phyloP scores from a whole-genome alignment of 768 basidiomycete genomes.

The Leccinum ochraceum region DNA sequence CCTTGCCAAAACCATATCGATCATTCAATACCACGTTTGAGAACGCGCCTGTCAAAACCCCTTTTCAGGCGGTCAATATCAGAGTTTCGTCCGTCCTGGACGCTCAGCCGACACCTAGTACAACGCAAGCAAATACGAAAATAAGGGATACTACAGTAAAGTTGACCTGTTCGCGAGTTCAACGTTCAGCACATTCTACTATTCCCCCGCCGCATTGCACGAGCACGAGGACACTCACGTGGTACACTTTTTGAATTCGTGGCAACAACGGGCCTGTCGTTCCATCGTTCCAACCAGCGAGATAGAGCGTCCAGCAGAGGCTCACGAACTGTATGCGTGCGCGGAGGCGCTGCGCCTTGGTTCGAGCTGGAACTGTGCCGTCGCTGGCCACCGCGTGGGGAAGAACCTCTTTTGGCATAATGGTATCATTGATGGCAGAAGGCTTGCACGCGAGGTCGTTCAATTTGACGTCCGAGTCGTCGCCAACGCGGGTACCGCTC shows the following conservation, averaged over 20 bases:
- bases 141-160: slow-evolving; percentile 43
- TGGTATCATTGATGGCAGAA: background rate
- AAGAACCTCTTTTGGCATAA: background rate
- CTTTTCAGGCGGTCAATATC: slow-evolving; percentile 16
- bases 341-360: slow-evolving; percentile 23
- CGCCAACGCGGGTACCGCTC: background rate
- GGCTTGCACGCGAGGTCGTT: slow-evolving; percentile 5
- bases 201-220: background rate
- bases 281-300: slow-evolving; percentile 42
- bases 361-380: slow-evolving; percentile 4
- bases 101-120: slow-evolving; percentile 18
- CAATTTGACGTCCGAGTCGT: slow-evolving; percentile 7
- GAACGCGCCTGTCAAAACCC: slow-evolving; percentile 37
- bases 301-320: slow-evolving; percentile 37
- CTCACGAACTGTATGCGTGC: slow-evolving; percentile 34
- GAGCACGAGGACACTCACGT: slow-evolving; percentile 23
- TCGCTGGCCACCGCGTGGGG: background rate
- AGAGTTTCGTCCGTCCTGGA: background rate
- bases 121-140: slow-evolving; percentile 43
- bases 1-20: slow-evolving; percentile 38
- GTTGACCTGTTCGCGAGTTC: slow-evolving; percentile 30
- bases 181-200: background rate
- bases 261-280: slow-evolving; percentile 41
- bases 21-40: slow-evolving; percentile 30
- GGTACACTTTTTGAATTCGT: slow-evolving; percentile 38